These are phyloP conservation scores for Cryptococcus sp. DNA, from an alignment of 1,284 basidiomycete species.

Conservation along the genomic window DNA sequence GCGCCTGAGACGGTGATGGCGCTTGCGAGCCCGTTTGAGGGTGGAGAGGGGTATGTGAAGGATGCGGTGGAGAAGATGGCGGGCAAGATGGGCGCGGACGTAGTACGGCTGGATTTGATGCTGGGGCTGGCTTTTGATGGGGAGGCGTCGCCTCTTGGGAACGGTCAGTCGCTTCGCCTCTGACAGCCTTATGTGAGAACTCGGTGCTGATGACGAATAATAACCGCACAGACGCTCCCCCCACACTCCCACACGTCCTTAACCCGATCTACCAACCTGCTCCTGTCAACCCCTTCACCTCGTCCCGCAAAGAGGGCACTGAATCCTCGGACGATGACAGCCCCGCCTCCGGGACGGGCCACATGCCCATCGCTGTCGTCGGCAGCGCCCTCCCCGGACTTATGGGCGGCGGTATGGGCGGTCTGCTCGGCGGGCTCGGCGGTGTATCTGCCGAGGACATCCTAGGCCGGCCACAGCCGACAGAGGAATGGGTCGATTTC, in stretches of 20 bases:
- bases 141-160: conserved; percentile 52
- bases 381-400: conserved; percentile 12
- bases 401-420: conserved; percentile 1
- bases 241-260: conserved; percentile 5
- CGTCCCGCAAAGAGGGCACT: neutral
- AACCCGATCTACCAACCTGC: conserved; percentile 13
- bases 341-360: conserved; percentile 4
- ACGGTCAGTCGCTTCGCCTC: conserved; percentile 57
- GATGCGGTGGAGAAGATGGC: conserved; percentile 73
- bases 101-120: conserved; percentile 65
- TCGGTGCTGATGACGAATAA: neutral
- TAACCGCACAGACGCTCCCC: conserved; percentile 9
- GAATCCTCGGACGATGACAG: conserved; percentile 1
- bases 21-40: conserved; percentile 80
- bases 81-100: conserved; percentile 66
- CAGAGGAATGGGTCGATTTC: conserved; percentile 33
- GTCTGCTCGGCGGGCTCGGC: conserved; percentile 1
- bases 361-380: conserved; percentile 11
- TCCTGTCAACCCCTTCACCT: neutral
- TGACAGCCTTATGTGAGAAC: neutral
- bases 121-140: conserved; percentile 68
- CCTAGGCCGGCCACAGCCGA: conserved; percentile 8
- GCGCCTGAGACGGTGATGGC: conserved; percentile 52
- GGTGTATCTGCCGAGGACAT: conserved; percentile 6
- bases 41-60: conserved; percentile 71